Evolutionary conservation across 148 eudicot species (phyloP).

Genomic region (Chenopodium berlandieri): DNA sequence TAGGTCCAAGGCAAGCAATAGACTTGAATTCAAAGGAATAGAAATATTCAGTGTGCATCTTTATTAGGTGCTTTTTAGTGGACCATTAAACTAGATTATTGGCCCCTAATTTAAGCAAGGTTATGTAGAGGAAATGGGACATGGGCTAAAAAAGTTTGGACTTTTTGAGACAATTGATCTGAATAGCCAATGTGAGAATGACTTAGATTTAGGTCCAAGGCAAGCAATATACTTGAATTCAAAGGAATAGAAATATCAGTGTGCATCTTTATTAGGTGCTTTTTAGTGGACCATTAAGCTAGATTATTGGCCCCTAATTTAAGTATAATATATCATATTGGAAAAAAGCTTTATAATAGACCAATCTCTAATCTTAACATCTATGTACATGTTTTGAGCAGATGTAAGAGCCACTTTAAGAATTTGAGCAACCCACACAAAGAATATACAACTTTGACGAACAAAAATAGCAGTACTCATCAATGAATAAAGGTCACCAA

Average conservation of each 20-base stretch:
- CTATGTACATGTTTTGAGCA: neutral
- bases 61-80: slow-evolving; percentile 30
- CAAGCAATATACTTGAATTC: slow-evolving; percentile 55
- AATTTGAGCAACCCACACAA: neutral
- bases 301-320: slow-evolving; percentile 9
- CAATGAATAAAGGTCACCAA: neutral
- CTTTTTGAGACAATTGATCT: slow-evolving; percentile 55
- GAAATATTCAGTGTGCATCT: slow-evolving; percentile 30
- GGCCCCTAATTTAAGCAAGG: neutral
- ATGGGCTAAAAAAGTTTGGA: slow-evolving; percentile 31
- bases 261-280: slow-evolving; percentile 28
- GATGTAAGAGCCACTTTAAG: neutral
- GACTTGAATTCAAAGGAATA: slow-evolving; percentile 55
- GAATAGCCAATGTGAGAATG: slow-evolving; percentile 53
- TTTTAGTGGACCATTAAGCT: slow-evolving; percentile 27
- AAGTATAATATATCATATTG: neutral
- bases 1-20: slow-evolving; percentile 36
- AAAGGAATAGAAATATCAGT: slow-evolving; percentile 33
- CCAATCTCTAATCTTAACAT: neutral
- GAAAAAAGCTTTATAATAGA: neutral
- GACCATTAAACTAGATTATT: slow-evolving; percentile 23
- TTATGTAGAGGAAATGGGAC: slow-evolving; percentile 18
- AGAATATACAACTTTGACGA: neutral
- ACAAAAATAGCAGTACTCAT: neutral
- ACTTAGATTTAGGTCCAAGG: slow-evolving; percentile 43